phyloP scores from a whole-genome alignment of 2,329 filamentous ascomycete genomes.

The Cladosporium cucumerinum region DNA sequence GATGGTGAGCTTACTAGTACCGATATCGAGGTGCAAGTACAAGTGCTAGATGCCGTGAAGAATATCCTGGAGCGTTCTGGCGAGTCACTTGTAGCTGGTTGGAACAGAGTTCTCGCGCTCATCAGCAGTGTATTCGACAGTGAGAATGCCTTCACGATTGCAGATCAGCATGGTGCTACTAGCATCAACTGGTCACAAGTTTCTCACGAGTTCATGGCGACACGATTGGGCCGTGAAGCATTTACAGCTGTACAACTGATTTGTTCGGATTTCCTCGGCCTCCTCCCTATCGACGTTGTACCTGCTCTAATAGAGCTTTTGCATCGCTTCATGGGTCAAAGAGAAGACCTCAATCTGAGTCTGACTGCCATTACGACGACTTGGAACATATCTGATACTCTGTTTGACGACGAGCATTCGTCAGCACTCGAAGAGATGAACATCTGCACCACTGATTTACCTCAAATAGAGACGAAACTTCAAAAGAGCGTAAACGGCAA shows the following conservation, averaged over 20 bases:
- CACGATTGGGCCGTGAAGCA: slow-evolving; percentile 75
- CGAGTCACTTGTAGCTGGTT: slow-evolving; percentile 76
- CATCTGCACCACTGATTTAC: not conserved
- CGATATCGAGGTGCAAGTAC: slow-evolving; percentile 60
- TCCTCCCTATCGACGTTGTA: slow-evolving; percentile 65
- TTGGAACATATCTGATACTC: slow-evolving; percentile 88
- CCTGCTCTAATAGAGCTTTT: slow-evolving; percentile 82
- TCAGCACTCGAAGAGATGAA: slow-evolving; percentile 3
- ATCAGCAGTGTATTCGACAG: slow-evolving; percentile 74
- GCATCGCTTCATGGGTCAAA: slow-evolving; percentile 82
- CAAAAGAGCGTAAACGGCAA: not conserved
- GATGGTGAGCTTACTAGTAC: slow-evolving; percentile 27
- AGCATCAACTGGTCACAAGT: slow-evolving; percentile 30
- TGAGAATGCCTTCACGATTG: slow-evolving; percentile 8
- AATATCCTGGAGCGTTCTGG: slow-evolving; percentile 82
- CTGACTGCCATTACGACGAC: slow-evolving; percentile 95
- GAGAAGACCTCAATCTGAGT: slow-evolving; percentile 91
- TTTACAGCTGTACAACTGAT: slow-evolving; percentile 90
- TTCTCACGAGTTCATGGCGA: slow-evolving; percentile 51
- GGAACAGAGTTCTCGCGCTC: slow-evolving; percentile 81
- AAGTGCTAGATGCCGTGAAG: slow-evolving; percentile 64
- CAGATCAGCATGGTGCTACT: slow-evolving; percentile 17
- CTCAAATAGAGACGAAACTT: not conserved
- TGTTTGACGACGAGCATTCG: slow-evolving; percentile 8
- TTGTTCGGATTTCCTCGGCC: slow-evolving; percentile 86